Evolutionary conservation across 2,329 filamentous ascomycete species (phyloP).

Genomic region (Cadophora sp.): DNA sequence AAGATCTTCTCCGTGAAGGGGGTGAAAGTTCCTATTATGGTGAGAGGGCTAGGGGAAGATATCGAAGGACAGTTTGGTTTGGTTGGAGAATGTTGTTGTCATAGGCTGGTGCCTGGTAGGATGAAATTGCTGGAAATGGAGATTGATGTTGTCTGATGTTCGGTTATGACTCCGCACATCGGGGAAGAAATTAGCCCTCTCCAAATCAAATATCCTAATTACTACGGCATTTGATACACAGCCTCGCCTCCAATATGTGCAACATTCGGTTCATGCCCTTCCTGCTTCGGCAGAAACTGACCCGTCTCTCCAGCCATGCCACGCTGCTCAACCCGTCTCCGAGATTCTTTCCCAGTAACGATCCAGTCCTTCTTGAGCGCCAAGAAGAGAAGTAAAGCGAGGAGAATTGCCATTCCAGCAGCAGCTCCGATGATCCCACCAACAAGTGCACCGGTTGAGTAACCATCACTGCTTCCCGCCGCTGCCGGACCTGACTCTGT

Average conservation of each 20-base stretch:
- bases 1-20: too few relatives aligned
- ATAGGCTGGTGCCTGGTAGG: too few relatives aligned
- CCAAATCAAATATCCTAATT: not conserved
- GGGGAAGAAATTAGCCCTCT: too few relatives aligned
- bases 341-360: not conserved
- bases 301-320: not conserved
- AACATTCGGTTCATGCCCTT: not conserved
- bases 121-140: too few relatives aligned
- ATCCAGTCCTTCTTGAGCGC: conserved; percentile 9
- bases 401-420: not conserved
- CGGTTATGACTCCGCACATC: too few relatives aligned
- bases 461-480: not conserved
- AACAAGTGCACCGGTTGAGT: conserved; percentile 3
- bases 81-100: too few relatives aligned
- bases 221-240: conserved; percentile 14
- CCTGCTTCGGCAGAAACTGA: not conserved
- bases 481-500: not conserved
- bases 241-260: not conserved
- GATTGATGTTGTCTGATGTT: too few relatives aligned
- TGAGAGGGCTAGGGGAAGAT: too few relatives aligned
- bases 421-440: not conserved
- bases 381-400: not conserved
- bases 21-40: too few relatives aligned
- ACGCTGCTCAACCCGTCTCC: not conserved
- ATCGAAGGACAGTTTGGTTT: too few relatives aligned